Percentiles rank a stretch among this genome's conserved stretches.
Conservation (phyloP, 768 basidiomycete genomes). For the Coprinopsis marcescibilis region DNA sequence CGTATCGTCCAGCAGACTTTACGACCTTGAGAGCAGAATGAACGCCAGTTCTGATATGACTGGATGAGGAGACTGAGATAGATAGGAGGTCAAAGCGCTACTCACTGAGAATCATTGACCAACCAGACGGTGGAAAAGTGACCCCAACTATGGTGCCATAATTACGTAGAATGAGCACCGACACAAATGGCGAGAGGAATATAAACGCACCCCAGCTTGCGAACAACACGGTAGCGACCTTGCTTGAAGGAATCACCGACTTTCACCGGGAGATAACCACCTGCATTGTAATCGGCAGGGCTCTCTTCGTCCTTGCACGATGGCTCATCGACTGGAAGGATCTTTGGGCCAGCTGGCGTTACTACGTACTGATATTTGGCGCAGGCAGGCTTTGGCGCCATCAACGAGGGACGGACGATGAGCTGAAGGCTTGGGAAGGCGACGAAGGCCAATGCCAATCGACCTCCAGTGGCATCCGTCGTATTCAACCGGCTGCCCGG, state of each 20-base stretch:
- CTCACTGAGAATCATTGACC: conserved; percentile 71
- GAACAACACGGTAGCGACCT: conserved; percentile 76
- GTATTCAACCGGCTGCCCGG: conserved; percentile 14
- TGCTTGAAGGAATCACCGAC: conserved; percentile 81
- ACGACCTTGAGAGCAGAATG: conserved; percentile 94
- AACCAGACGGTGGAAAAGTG: conserved; percentile 96
- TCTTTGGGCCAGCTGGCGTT: conserved; percentile 60
- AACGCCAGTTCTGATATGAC: conserved; percentile 47
- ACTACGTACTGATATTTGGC: conserved; percentile 74
- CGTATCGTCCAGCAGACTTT: conserved; percentile 92
- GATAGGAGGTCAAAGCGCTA: conserved; percentile 16
- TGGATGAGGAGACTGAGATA: conserved; percentile 5
- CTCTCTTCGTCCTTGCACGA: conserved; percentile 74
- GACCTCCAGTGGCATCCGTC: conserved; percentile 7
- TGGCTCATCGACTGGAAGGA: conserved; percentile 62
- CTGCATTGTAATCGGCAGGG: conserved; percentile 77
- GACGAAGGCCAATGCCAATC: conserved; percentile 11
- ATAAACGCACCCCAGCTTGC: conserved; percentile 76
- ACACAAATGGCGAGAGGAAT: conserved; percentile 6
- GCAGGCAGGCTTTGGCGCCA: conserved; percentile 64
- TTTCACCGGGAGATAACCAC: conserved; percentile 77
- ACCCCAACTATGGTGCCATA: conserved; percentile 62
- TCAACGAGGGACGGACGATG: conserved; percentile 26
- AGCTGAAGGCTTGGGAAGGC: conserved; percentile 8
- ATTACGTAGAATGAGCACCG: conserved; percentile 24